These are phyloP conservation scores for Meira miltonrushii DNA, from an alignment of 1,284 basidiomycete genomes.

Conservation along the genomic window DNA sequence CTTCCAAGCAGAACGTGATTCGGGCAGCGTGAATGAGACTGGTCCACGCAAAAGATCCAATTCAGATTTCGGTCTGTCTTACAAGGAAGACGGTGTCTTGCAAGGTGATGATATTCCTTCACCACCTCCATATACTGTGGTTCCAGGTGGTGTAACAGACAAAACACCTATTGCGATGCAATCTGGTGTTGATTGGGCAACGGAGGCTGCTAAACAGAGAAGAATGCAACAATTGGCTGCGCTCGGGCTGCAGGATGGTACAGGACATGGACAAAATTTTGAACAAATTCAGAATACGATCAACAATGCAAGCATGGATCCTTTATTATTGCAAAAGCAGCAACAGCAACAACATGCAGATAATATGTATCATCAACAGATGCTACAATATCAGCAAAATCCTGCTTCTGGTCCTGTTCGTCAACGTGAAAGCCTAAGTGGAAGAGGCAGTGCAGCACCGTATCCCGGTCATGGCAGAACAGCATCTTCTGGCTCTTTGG, in stretches of 20 bases:
- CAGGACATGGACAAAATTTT: not conserved
- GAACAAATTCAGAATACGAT: not conserved
- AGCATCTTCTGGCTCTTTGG: not conserved
- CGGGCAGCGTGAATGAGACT: slow-evolving; percentile 11
- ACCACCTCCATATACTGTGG: slow-evolving; percentile 7
- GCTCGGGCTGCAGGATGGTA: no score
- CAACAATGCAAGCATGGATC: not conserved
- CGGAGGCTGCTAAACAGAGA: slow-evolving; percentile 9
- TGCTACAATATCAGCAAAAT: not conserved
- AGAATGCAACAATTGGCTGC: not conserved
- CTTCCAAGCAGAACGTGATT: slow-evolving; percentile 27
- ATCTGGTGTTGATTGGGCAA: slow-evolving; percentile 8
- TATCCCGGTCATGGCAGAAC: slow-evolving; percentile 1
- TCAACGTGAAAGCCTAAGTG: not conserved
- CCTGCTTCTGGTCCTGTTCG: slow-evolving; percentile 10
- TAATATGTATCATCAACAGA: not conserved
- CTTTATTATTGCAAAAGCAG: slow-evolving; percentile 4
- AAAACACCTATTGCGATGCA: slow-evolving; percentile 9
- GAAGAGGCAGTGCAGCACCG: not conserved
- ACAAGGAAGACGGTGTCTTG: not conserved
- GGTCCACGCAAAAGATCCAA: slow-evolving; percentile 31
- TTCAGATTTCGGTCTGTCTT: slow-evolving; percentile 33
- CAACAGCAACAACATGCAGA: slow-evolving; percentile 6
- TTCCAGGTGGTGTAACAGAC: slow-evolving; percentile 13
- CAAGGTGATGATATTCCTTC: not conserved